Conservation (phyloP, 176 grass and related monocot species). For the Pontederia crassipes region DNA sequence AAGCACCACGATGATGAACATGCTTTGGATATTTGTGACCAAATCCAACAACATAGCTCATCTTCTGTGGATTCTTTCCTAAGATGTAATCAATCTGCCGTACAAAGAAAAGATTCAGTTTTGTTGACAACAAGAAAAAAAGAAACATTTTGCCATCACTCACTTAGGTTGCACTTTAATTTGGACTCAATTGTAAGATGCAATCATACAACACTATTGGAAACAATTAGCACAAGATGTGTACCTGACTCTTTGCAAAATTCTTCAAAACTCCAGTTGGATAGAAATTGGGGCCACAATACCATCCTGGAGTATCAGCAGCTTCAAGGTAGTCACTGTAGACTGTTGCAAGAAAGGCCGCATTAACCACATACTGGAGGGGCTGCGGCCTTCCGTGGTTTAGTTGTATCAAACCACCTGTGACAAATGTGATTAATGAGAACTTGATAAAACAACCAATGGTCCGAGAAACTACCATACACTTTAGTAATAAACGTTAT, state of each 20-base stretch:
- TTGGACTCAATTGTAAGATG: too few relatives aligned
- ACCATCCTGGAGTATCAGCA: conserved; percentile 16
- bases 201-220: too few relatives aligned
- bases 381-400: conserved; percentile 13
- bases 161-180: too few relatives aligned
- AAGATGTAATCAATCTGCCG: conserved; percentile 11
- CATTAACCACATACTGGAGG: conserved; percentile 16
- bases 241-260: conserved; percentile 6
- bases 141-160: too few relatives aligned
- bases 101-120: not conserved
- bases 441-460: too few relatives aligned
- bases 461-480: too few relatives aligned
- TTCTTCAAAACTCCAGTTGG: not conserved
- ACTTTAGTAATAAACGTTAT: not conserved
- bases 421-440: not conserved
- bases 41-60: conserved; percentile 14
- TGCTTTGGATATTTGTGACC: conserved; percentile 6
- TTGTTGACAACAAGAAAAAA: not conserved
- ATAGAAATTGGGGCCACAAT: conserved; percentile 15
- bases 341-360: conserved; percentile 8
- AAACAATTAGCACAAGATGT: too few relatives aligned
- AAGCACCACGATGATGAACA: conserved; percentile 14
- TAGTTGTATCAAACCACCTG: conserved; percentile 14
- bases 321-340: conserved; percentile 15
- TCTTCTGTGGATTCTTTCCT: conserved; percentile 5